Evolutionary conservation across 2,329 filamentous ascomycete species (phyloP).

Genomic region (Mycosphaerella sp.): DNA sequence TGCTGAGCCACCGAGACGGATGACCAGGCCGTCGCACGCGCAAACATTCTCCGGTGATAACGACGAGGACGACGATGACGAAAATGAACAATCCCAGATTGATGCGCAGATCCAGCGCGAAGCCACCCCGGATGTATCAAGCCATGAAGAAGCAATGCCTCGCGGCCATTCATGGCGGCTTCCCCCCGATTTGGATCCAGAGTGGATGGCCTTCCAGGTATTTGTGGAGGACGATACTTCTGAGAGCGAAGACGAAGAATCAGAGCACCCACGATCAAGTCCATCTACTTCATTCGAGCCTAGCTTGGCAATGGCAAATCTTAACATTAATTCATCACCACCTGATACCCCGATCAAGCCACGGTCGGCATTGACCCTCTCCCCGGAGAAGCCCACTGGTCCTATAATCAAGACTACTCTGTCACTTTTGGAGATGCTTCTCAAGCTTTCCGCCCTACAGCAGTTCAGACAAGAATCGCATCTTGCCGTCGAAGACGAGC

Average conservation of each 20-base stretch:
- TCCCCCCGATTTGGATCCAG: constrained; percentile 64
- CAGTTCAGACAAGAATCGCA: constrained; percentile 89
- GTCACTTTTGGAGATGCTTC: constrained; percentile 80
- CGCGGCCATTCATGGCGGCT: constrained; percentile 8
- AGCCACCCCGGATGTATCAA: constrained; percentile 24
- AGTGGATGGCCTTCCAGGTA: constrained; percentile 89
- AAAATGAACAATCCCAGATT: constrained; percentile 40
- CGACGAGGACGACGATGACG: constrained; percentile 15
- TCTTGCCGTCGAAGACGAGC: constrained; percentile 81
- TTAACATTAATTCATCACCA: constrained; percentile 36
- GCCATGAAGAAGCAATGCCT: background rate
- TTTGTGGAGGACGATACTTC: constrained; percentile 55
- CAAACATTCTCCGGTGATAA: background rate
- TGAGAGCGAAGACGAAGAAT: constrained; percentile 45
- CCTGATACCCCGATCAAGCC: constrained; percentile 11
- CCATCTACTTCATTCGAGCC: constrained; percentile 37
- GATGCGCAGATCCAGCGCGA: constrained; percentile 43
- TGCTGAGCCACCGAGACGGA: constrained; percentile 55
- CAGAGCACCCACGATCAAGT: constrained; percentile 10
- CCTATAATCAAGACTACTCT: constrained; percentile 56
- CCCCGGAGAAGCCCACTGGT: constrained; percentile 23
- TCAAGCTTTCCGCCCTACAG: constrained; percentile 78
- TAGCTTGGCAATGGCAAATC: constrained; percentile 40
- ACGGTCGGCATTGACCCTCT: constrained; percentile 29
- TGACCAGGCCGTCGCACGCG: constrained; percentile 41